These are phyloP conservation scores for Aeschynomene evenia DNA, from an alignment of 306 rosid species.

Conservation along the genomic window DNA sequence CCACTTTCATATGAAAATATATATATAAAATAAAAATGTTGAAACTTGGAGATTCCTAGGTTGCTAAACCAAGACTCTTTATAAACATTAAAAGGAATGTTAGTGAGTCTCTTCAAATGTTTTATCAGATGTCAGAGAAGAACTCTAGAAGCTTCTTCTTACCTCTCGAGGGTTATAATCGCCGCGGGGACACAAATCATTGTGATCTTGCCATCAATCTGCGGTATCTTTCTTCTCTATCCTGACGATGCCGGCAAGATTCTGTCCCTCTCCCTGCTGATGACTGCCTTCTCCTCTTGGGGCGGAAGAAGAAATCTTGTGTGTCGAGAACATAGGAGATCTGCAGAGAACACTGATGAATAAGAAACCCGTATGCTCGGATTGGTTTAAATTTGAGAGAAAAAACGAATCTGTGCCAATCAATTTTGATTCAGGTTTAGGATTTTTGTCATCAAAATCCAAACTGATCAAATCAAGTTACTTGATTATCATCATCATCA, in stretches of 20 bases:
- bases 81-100: constrained; percentile 31
- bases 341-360: constrained; percentile 50
- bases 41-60: constrained; percentile 32
- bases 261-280: constrained; percentile 19
- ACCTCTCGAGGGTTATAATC: constrained; percentile 12
- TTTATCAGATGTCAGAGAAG: constrained; percentile 15
- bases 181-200: constrained; percentile 6
- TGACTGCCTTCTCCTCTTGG: constrained; percentile 45
- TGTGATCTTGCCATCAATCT: constrained; percentile 45
- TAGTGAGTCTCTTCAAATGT: constrained; percentile 26
- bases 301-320: constrained; percentile 83
- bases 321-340: constrained; percentile 89
- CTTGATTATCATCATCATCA: no score
- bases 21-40: not conserved
- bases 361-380: not conserved
- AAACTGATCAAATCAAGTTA: no score
- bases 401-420: no score
- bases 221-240: constrained; percentile 65
- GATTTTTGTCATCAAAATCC: no score
- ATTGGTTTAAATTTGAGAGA: no score
- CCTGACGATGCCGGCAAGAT: constrained; percentile 34
- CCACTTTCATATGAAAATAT: constrained; percentile 32
- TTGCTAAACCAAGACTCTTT: constrained; percentile 29
- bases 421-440: no score
- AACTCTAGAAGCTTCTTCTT: constrained; percentile 21